Evolutionary conservation across 352 stramenopile genomes (phyloP).

Genomic region (Peronospora destructor): DNA sequence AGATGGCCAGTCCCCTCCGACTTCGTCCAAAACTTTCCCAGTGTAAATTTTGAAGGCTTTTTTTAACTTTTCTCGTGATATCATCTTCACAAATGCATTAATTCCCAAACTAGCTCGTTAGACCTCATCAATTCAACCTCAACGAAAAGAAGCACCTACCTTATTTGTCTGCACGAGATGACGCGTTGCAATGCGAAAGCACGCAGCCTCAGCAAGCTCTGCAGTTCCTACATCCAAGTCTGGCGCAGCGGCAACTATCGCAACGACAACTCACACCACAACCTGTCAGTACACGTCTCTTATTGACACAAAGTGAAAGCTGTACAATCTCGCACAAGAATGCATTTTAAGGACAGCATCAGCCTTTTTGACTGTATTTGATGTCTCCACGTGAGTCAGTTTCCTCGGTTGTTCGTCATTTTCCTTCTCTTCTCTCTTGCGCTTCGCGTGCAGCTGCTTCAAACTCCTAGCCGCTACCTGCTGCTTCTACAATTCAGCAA

Average conservation of each 20-base stretch:
- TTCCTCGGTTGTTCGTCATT: constrained; percentile 14
- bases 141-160: constrained; percentile 15
- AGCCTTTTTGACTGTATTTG: not conserved
- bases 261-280: constrained; percentile 1
- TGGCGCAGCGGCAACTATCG: constrained; percentile 21
- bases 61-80: constrained; percentile 16
- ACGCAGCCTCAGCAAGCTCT: constrained; percentile 17
- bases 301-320: not conserved
- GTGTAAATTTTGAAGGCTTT: constrained; percentile 31
- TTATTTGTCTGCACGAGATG: constrained; percentile 21
- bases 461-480: constrained; percentile 21
- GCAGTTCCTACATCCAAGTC: constrained; percentile 17
- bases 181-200: constrained; percentile 31
- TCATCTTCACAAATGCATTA: constrained; percentile 15
- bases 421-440: constrained; percentile 21
- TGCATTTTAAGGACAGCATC: constrained; percentile 17
- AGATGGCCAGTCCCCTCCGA: constrained; percentile 3
- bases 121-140: not conserved
- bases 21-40: constrained; percentile 12
- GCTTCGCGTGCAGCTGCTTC: constrained; percentile 25
- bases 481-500: constrained; percentile 21
- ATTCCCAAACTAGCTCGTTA: not conserved
- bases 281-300: not conserved
- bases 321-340: constrained; percentile 19
- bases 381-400: constrained; percentile 2